phyloP scores from a whole-genome alignment of 306 rosid species.

The Cyamopsis tetragonoloba region DNA sequence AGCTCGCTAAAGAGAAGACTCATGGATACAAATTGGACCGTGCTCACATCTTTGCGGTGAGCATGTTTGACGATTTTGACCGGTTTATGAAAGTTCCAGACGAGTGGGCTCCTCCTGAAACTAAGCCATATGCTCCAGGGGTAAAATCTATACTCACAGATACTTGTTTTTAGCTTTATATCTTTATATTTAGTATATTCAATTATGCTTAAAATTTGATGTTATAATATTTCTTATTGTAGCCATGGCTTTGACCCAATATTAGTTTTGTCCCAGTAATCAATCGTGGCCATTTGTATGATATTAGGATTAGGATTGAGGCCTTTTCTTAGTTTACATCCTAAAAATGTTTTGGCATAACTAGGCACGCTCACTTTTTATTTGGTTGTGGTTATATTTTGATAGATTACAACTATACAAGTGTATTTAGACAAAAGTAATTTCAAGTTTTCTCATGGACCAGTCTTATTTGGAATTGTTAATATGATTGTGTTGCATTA shows the following conservation, averaged over 20 bases:
- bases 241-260: not conserved
- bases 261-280: not conserved
- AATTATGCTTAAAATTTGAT: not conserved
- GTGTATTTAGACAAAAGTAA: not conserved
- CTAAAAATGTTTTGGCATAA: not conserved
- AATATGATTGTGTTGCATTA: not conserved
- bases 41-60: slow-evolving; percentile 67
- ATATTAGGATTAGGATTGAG: not conserved
- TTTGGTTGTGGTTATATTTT: not conserved
- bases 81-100: slow-evolving; percentile 80
- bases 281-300: not conserved
- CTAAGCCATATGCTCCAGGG: slow-evolving; percentile 63
- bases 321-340: not conserved
- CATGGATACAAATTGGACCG: slow-evolving; percentile 87
- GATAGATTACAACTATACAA: not conserved
- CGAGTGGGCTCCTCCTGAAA: slow-evolving; percentile 86
- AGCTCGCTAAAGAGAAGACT: slow-evolving; percentile 84
- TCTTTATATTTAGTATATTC: not conserved
- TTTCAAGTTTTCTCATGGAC: not conserved
- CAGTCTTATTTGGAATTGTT: not conserved
- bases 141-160: slow-evolving; percentile 27
- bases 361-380: not conserved
- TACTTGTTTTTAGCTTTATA: not conserved
- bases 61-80: slow-evolving; percentile 79
- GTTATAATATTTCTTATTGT: not conserved